Conservation (phyloP, 1,284 basidiomycete genomes). For the Melampsora larici-populina region DNA sequence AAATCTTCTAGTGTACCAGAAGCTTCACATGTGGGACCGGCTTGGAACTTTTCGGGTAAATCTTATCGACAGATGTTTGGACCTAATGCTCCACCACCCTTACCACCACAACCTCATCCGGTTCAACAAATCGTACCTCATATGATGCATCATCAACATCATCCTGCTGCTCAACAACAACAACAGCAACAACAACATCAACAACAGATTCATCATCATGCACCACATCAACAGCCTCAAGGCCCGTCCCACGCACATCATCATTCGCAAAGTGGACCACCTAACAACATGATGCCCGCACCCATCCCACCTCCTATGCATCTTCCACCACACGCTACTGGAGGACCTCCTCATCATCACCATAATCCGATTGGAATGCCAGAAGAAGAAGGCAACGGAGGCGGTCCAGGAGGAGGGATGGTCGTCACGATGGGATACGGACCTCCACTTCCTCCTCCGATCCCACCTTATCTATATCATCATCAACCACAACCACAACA, state of each 20-base stretch:
- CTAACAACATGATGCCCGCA: slow-evolving; percentile 17
- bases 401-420: slow-evolving; percentile 13
- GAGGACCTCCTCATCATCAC: slow-evolving; percentile 22
- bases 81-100: slow-evolving; percentile 29
- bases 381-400: slow-evolving; percentile 27
- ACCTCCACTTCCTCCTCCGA: slow-evolving; percentile 23
- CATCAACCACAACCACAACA: slow-evolving; percentile 23
- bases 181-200: not conserved
- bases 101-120: slow-evolving; percentile 11
- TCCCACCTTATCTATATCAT: slow-evolving; percentile 40
- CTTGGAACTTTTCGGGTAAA: slow-evolving; percentile 32
- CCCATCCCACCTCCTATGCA: slow-evolving; percentile 24
- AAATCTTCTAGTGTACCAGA: slow-evolving; percentile 33
- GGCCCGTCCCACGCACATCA: slow-evolving; percentile 12
- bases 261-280: slow-evolving; percentile 19
- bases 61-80: slow-evolving; percentile 37
- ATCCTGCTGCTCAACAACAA: slow-evolving; percentile 13
- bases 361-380: slow-evolving; percentile 11
- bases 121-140: not conserved
- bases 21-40: slow-evolving; percentile 30
- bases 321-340: slow-evolving; percentile 21
- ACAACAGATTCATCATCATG: slow-evolving; percentile 8
- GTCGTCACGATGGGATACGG: slow-evolving; percentile 2
- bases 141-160: slow-evolving; percentile 5
- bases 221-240: slow-evolving; percentile 23